These are phyloP conservation scores for Alternaria viburni DNA, from an alignment of 2,329 filamentous ascomycete species.

Conservation along the genomic window DNA sequence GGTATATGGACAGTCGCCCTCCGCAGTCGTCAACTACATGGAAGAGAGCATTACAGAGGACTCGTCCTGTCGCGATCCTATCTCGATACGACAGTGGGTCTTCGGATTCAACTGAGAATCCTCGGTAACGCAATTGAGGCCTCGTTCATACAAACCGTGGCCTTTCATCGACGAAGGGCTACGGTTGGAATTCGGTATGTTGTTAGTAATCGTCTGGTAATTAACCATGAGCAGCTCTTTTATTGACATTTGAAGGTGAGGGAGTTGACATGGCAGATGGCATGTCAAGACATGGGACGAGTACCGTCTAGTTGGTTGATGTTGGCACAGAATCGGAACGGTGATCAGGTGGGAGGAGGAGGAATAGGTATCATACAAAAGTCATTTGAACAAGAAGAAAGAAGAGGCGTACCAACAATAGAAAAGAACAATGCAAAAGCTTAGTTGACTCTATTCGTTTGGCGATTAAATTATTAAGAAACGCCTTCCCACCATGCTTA, in stretches of 20 bases:
- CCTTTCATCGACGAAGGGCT: neutral
- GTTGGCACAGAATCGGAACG: neutral
- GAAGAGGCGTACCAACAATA: neutral
- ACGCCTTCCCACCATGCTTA: neutral
- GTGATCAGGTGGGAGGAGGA: neutral
- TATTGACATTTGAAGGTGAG: neutral
- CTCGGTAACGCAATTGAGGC: neutral
- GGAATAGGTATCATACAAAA: neutral
- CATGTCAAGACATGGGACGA: neutral
- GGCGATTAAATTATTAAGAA: neutral
- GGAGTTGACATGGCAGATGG: neutral
- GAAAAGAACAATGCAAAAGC: neutral
- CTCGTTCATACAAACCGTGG: neutral
- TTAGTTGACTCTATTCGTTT: neutral
- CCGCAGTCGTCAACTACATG: neutral
- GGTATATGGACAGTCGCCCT: slow-evolving; percentile 1
- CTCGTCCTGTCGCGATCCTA: neutral
- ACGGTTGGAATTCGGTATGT: neutral
- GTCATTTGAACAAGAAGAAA: neutral
- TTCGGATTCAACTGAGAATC: neutral
- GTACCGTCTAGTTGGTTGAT: too few relatives aligned
- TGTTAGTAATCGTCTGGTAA: neutral
- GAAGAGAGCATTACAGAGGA: neutral
- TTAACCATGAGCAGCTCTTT: neutral
- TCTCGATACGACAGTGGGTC: slow-evolving; percentile 3